Conservation (phyloP, 2,329 filamentous ascomycete genomes). For the Penicillium rolfsii region DNA sequence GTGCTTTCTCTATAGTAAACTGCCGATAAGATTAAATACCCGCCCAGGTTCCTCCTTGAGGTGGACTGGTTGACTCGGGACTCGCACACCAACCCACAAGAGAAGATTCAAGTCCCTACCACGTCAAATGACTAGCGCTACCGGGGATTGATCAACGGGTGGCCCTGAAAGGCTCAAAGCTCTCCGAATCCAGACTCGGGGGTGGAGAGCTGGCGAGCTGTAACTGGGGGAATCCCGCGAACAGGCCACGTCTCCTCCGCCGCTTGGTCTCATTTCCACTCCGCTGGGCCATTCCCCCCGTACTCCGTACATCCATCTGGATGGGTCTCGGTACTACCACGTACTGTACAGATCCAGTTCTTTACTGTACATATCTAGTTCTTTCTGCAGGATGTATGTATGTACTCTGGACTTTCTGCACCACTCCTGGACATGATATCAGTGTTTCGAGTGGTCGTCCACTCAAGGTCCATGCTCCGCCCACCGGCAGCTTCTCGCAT, state of each 20-base stretch:
- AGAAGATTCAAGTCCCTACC: not conserved
- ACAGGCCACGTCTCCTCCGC: conserved; percentile 33
- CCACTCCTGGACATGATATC: not conserved
- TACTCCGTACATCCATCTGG: not conserved
- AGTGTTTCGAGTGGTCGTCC: not conserved
- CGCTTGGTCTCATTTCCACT: conserved; percentile 15
- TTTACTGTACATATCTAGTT: not conserved
- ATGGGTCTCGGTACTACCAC: not conserved
- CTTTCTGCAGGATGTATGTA: not conserved
- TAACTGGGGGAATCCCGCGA: conserved; percentile 13
- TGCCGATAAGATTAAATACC: not conserved
- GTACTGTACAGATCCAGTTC: not conserved
- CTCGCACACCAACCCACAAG: not conserved
- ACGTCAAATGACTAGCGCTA: not conserved
- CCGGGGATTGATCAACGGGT: not conserved
- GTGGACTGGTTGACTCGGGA: not conserved
- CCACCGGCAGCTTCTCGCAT: conserved; percentile 14
- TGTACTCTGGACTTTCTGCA: not conserved
- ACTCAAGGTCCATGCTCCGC: not conserved
- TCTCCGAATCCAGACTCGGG: conserved; percentile 11
- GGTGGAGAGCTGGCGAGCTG: conserved; percentile 12
- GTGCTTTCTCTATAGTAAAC: not conserved
- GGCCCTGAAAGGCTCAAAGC: conserved; percentile 1
- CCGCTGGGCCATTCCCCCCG: not conserved
- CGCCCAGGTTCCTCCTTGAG: conserved; percentile 1